Conservation (phyloP, 1,284 basidiomycete species). For the Boletus hoseneyae region DNA sequence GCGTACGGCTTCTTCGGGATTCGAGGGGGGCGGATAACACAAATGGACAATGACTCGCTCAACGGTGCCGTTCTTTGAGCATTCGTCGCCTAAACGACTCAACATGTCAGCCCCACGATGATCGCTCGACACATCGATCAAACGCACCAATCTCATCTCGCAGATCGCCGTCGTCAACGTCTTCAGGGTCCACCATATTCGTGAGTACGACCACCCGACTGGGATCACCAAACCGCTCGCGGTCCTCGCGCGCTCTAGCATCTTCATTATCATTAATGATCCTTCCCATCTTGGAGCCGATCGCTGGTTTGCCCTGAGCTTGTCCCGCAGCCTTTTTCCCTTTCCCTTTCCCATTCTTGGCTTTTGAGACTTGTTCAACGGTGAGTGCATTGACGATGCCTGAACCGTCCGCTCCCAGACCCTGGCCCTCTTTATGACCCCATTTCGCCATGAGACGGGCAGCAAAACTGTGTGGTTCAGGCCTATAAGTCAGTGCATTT, state of each 20-base stretch:
- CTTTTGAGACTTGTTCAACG: slow-evolving; percentile 59
- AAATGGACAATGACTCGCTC: slow-evolving; percentile 85
- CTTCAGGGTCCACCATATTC: slow-evolving; percentile 82
- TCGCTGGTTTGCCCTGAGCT: slow-evolving; percentile 34
- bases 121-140: slow-evolving; percentile 10
- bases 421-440: slow-evolving; percentile 92
- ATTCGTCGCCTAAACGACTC: slow-evolving; percentile 68
- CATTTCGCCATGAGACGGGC: slow-evolving; percentile 86
- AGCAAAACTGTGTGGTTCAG: slow-evolving; percentile 70
- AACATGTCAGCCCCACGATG: slow-evolving; percentile 5
- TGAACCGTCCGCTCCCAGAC: slow-evolving; percentile 76
- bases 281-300: slow-evolving; percentile 69
- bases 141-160: slow-evolving; percentile 79
- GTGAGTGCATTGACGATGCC: slow-evolving; percentile 87
- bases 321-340: slow-evolving; percentile 29
- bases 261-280: slow-evolving; percentile 88
- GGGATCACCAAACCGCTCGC: slow-evolving; percentile 79
- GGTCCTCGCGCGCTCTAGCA: slow-evolving; percentile 66
- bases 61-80: slow-evolving; percentile 85
- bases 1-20: slow-evolving; percentile 68
- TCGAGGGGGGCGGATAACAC: slow-evolving; percentile 58
- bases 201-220: slow-evolving; percentile 85
- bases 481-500: slow-evolving; percentile 36
- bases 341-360: slow-evolving; percentile 30
- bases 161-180: slow-evolving; percentile 82